Evolutionary conservation across 768 basidiomycete genomes (phyloP), one percentile per base, ranked within the genome.

Genomic region (Clathrus columnatus): DNA sequence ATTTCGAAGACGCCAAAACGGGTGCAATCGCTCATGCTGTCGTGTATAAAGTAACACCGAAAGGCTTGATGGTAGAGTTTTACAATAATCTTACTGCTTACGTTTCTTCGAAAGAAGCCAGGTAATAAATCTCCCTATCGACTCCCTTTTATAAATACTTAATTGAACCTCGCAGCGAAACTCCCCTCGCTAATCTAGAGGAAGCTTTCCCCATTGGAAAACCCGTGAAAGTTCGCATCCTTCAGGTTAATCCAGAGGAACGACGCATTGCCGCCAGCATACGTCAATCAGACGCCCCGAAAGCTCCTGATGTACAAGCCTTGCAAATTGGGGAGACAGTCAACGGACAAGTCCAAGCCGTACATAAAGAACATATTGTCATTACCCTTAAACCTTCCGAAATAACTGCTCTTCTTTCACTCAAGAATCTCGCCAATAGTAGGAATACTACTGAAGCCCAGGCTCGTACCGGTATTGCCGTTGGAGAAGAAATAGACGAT

Each of bases 71-170:
- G 60, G 83, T 97, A 26, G 93, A 96, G 64, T 89, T 96, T 61
- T 99, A 86, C 66, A 94, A 92, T 59, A 87, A 87, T 52, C 61
- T 94, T 55, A 85, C 88, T 62, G 96, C 89, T 1, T 72, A 85
- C 42, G 78, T 99, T 1, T 88, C 92, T 3, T 69, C 77, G 7
- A 81, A 77, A 50, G 96, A 98, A 73, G 82, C 85, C 10, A 88
- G 85, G 91, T 92, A 69, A 43, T 76, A 60, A 32, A 21, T 42
- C 50, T 4, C 50, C 14, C 32, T 24, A 2, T 44, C 16, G 45
- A 41, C 42, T 17, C 29, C 10, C 30, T 27, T 14, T 43, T 32
- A 42, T 23, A 50, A 32, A 52, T 14, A 18, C n/a, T 50, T 50
- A 50, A 14, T 23, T 47, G 23, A 55, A 8, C 54, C 32, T 20